Evolutionary conservation across 2,329 filamentous ascomycete genomes (phyloP).

Genomic region (Chaetomiaceae sp.): DNA sequence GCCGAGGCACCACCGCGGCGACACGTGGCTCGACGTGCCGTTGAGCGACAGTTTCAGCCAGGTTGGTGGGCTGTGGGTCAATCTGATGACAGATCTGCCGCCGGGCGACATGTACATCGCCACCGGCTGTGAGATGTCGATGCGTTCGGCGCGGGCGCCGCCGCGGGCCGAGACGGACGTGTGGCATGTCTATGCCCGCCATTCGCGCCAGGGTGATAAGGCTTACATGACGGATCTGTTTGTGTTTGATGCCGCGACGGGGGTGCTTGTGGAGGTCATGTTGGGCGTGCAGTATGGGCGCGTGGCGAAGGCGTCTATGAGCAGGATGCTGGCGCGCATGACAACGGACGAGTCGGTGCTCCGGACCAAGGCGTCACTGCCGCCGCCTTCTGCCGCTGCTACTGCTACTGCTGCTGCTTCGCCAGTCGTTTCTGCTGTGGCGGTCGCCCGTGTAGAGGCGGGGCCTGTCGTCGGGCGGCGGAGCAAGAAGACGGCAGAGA

Average conservation of each 20-base stretch:
- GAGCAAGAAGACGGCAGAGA: neutral
- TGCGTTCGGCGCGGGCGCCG: slow-evolving; percentile 29
- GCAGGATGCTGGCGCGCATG: slow-evolving; percentile 30
- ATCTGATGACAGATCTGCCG: slow-evolving; percentile 31
- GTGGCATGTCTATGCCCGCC: slow-evolving; percentile 7
- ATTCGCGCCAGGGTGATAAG: slow-evolving; percentile 24
- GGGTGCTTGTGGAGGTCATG: slow-evolving; percentile 32
- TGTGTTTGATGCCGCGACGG: slow-evolving; percentile 31
- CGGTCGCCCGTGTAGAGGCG: neutral
- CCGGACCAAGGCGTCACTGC: neutral
- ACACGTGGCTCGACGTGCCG: slow-evolving; percentile 28
- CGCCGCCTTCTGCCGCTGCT: neutral
- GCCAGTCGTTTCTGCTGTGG: neutral
- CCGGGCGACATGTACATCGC: slow-evolving; percentile 33
- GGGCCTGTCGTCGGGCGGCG: neutral
- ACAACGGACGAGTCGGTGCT: slow-evolving; percentile 5
- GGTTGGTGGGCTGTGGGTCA: slow-evolving; percentile 36
- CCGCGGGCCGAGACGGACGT: neutral
- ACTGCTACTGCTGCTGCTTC: too few relatives aligned
- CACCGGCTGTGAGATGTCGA: slow-evolving; percentile 31
- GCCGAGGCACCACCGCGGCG: slow-evolving; percentile 13
- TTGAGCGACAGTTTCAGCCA: slow-evolving; percentile 35
- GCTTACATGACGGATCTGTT: slow-evolving; percentile 34
- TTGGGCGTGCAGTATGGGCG: slow-evolving; percentile 32
- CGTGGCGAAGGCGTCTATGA: slow-evolving; percentile 30